Evolutionary conservation across 164 flowering plant species (phyloP).

Genomic region (Umbellularia californica): DNA sequence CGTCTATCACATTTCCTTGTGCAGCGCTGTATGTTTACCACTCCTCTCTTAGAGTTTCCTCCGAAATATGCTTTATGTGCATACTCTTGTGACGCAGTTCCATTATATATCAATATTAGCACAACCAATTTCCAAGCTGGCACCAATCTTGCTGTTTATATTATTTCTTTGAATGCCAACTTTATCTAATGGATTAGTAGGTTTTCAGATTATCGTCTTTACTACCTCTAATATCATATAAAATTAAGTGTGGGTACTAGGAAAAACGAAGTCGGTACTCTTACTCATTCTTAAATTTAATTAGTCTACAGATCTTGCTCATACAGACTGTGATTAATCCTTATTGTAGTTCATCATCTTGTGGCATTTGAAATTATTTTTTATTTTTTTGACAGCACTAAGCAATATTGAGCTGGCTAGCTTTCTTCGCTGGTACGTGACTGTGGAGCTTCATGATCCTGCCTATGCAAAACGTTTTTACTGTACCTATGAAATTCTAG

Average conservation of each 20-base stretch:
- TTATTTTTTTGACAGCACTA: constrained; percentile 50
- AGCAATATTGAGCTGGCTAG: constrained; percentile 92
- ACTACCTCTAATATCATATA: neutral
- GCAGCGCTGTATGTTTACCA: constrained; percentile 66
- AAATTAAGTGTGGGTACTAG: neutral
- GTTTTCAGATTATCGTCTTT: neutral
- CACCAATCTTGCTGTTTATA: neutral
- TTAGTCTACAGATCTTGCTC: neutral
- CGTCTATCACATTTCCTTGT: constrained; percentile 91
- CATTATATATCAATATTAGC: neutral
- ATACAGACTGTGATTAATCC: too few relatives aligned
- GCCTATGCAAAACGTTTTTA: constrained; percentile 90
- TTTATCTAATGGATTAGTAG: neutral
- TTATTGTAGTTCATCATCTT: neutral
- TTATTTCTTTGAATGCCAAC: neutral
- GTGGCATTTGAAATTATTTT: neutral
- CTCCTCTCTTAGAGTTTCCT: constrained; percentile 4
- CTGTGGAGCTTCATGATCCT: constrained; percentile 98
- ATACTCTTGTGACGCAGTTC: neutral
- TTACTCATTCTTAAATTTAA: neutral
- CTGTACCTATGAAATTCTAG: constrained; percentile 79
- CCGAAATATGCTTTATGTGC: constrained; percentile 2
- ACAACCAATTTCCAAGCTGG: neutral
- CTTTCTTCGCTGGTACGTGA: constrained; percentile 97
- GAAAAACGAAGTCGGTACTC: too few relatives aligned